phyloP scores from a whole-genome alignment of 345 rosid species.

The Ceriops decandra region DNA sequence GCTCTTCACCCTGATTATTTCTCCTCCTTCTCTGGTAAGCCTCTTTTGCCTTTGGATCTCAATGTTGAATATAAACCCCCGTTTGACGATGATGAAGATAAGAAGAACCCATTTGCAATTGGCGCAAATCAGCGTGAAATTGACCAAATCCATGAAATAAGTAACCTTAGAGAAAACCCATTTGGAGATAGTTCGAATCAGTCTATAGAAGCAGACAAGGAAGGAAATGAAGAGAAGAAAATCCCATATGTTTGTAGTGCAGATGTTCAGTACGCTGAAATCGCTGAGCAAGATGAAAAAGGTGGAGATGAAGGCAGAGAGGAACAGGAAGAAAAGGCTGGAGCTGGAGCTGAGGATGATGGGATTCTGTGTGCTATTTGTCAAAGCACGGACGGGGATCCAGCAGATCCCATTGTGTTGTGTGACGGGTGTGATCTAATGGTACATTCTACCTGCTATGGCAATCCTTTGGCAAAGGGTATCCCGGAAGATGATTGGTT shows the following conservation, averaged over 20 bases:
- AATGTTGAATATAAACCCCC: slow-evolving; percentile 57
- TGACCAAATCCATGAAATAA: not conserved
- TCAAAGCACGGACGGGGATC: slow-evolving; percentile 91
- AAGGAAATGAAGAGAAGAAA: not conserved
- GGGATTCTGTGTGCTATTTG: slow-evolving; percentile 83
- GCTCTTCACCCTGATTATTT: slow-evolving; percentile 58
- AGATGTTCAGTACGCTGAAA: not conserved
- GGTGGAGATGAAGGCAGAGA: slow-evolving; percentile 24
- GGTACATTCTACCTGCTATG: slow-evolving; percentile 90
- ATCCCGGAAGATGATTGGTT: slow-evolving; percentile 94
- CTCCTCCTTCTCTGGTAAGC: slow-evolving; percentile 24
- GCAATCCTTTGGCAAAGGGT: slow-evolving; percentile 56
- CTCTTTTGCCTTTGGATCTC: slow-evolving; percentile 63
- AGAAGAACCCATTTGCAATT: slow-evolving; percentile 10
- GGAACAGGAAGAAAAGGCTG: not conserved
- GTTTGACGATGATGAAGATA: slow-evolving; percentile 9
- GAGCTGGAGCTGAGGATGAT: slow-evolving; percentile 49
- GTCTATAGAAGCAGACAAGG: not conserved
- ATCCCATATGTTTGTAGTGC: not conserved
- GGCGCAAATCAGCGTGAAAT: not conserved
- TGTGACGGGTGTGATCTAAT: slow-evolving; percentile 94
- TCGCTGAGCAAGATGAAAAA: slow-evolving; percentile 6
- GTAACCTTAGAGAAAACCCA: not conserved
- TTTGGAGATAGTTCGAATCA: not conserved
- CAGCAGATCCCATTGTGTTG: slow-evolving; percentile 83